Percentiles rank a stretch among this genome's conserved stretches.
Evolutionary conservation across 139 green algal species (phyloP).

Genomic region (Volvox africanus): DNA sequence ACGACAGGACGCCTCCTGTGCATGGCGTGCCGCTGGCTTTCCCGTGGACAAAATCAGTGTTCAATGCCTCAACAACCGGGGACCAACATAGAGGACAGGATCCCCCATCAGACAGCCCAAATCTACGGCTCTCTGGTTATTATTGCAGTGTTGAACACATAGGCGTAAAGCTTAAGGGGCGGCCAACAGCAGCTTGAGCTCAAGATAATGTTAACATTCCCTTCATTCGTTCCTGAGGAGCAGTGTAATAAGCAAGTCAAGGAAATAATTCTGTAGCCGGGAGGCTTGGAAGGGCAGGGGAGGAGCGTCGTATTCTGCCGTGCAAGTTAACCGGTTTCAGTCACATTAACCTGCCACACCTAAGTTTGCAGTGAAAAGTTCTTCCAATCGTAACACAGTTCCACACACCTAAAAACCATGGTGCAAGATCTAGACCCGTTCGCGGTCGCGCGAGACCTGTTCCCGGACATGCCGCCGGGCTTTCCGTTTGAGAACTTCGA

Average conservation of each 20-base stretch:
- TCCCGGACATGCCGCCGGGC: conserved; percentile 75
- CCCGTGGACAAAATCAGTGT: background rate
- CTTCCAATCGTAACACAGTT: background rate
- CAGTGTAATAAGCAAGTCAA: too few relatives aligned
- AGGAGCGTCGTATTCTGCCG: background rate
- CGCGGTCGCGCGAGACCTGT: conserved; percentile 59
- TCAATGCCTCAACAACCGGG: background rate
- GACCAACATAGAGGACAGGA: background rate
- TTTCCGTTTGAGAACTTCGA: conserved; percentile 92
- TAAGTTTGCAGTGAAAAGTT: background rate
- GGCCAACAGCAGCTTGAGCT: too few relatives aligned
- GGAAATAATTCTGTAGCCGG: too few relatives aligned
- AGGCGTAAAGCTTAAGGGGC: too few relatives aligned
- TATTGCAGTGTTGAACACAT: too few relatives aligned
- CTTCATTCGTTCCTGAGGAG: too few relatives aligned
- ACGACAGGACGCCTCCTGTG: conserved; percentile 16
- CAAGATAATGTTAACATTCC: too few relatives aligned
- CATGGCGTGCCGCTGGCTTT: background rate
- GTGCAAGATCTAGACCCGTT: background rate
- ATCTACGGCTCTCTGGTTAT: background rate
- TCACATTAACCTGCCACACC: background rate
- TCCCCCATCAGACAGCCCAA: conserved; percentile 1
- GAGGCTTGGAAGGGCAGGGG: background rate
- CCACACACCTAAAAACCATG: background rate
- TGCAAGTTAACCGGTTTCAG: background rate